Evolutionary conservation across 2,329 filamentous ascomycete genomes (phyloP).

Genomic region (Chaetomium olivaceum): DNA sequence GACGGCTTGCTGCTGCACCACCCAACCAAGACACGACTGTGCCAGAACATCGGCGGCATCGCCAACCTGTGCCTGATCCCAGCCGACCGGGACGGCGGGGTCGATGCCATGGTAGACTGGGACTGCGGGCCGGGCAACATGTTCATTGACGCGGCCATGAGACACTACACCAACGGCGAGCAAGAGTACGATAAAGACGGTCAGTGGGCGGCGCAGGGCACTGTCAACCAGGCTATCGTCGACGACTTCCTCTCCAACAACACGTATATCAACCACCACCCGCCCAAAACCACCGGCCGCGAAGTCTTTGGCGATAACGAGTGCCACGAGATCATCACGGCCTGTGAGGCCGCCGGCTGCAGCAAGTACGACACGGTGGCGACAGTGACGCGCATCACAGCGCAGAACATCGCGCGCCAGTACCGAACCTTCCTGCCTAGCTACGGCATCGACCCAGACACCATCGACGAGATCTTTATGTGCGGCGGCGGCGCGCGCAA

Average conservation of each 20-base stretch:
- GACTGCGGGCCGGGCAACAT: slow-evolving; percentile 59
- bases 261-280: slow-evolving; percentile 52
- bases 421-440: slow-evolving; percentile 31
- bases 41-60: slow-evolving; percentile 63
- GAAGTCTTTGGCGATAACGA: slow-evolving; percentile 61
- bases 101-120: slow-evolving; percentile 45
- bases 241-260: slow-evolving; percentile 50
- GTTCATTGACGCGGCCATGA: slow-evolving; percentile 58
- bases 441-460: slow-evolving; percentile 9
- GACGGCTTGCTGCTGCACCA: slow-evolving; percentile 58
- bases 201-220: slow-evolving; percentile 50
- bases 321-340: slow-evolving; percentile 42
- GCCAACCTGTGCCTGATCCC: slow-evolving; percentile 63
- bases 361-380: slow-evolving; percentile 53
- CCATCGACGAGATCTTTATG: slow-evolving; percentile 57
- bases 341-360: slow-evolving; percentile 42
- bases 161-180: slow-evolving; percentile 54
- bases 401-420: slow-evolving; percentile 56
- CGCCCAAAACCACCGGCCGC: slow-evolving; percentile 59
- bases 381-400: slow-evolving; percentile 60
- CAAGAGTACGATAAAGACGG: slow-evolving; percentile 55
- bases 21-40: slow-evolving; percentile 56
- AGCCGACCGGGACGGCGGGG: slow-evolving; percentile 43
- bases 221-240: slow-evolving; percentile 52
- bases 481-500: slow-evolving; percentile 61